Evolutionary conservation across 1,139 yeast genomes (phyloP), one percentile per base, ranked within the genome.

Genomic region (Ogataea hybrid): DNA sequence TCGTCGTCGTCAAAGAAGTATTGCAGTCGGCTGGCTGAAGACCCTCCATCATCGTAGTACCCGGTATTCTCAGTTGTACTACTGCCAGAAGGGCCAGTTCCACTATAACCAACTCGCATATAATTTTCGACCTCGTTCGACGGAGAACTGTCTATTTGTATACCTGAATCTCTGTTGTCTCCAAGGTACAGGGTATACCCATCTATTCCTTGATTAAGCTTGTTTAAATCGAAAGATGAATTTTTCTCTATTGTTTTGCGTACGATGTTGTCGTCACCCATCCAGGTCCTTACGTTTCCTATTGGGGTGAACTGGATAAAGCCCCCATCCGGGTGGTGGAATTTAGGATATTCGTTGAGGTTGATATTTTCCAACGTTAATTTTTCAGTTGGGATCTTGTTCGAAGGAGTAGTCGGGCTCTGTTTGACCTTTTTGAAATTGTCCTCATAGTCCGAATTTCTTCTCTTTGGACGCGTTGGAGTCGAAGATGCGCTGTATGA

Each of bases 301-400:
- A 81, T 75, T 5, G 86, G 85, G 0, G 84, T 77, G 42, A 79
- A 76, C 56, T 79, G 81, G 37, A 80, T 72, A 18, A 70, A 66
- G 0, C 85, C 85, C 6, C 86, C 86, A 16, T 78, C 78, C 2
- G 86, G 86, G 47, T 79, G 84, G 41, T 71, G 66, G 53, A 76
- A 80, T 37, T 73, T 69, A 3, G 85, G 83, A 76, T 81, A 80
- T 44, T 78, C 81, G 32, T 70, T 64, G 11, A 60, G 37, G 36
- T 59, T 48, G 21, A 58, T 56, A 28, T 57, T 57, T 9, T 59
- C 56, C 14, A 60, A 31, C 6, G 56, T 56, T 22, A 53, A 28
- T 21, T 54, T 42, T 28, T 43, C 43, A 20, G 23, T 18, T 6
- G 30, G 35, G 7, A 34, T 23, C 7, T 41, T 39, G n/a, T 29